Evolutionary conservation across 208 protist genomes (phyloP).

Genomic region (Endotrypanum monterogeii): DNA sequence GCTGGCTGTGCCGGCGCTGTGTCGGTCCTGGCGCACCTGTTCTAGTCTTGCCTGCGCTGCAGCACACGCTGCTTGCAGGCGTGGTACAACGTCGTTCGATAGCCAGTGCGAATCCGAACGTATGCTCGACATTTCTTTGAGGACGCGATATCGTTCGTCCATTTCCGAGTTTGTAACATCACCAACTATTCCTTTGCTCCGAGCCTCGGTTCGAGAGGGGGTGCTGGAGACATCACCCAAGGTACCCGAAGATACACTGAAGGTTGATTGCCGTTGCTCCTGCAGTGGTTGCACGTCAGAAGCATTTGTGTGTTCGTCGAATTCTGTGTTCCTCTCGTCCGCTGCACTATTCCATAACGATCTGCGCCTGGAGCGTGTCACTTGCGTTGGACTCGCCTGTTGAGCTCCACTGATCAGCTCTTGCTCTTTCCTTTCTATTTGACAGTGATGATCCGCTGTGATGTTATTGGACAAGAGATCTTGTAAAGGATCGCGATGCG

Average conservation of each 20-base stretch:
- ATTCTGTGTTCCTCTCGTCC: background rate
- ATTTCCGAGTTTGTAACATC: background rate
- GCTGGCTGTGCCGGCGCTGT: background rate
- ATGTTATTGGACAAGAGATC: background rate
- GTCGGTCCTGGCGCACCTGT: background rate
- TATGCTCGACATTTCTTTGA: conserved; percentile 15
- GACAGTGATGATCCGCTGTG: background rate
- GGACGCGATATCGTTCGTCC: conserved; percentile 7
- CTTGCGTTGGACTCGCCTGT: background rate
- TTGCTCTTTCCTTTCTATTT: background rate
- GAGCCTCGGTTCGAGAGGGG: background rate
- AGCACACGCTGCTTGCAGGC: background rate
- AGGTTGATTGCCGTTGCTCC: conserved; percentile 10
- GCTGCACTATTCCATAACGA: background rate
- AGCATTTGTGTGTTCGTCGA: background rate
- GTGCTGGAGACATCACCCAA: background rate
- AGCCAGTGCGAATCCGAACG: conserved; percentile 24
- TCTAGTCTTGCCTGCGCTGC: background rate
- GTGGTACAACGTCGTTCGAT: conserved; percentile 1
- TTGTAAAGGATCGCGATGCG: background rate
- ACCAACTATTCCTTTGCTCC: background rate
- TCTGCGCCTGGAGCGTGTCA: background rate
- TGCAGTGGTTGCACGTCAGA: conserved; percentile 7
- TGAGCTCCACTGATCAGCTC: background rate
- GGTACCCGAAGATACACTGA: background rate